These are phyloP conservation scores for Apophysomyces variabilis DNA, from an alignment of 371 early-diverging fungal genomes.

Conservation along the genomic window DNA sequence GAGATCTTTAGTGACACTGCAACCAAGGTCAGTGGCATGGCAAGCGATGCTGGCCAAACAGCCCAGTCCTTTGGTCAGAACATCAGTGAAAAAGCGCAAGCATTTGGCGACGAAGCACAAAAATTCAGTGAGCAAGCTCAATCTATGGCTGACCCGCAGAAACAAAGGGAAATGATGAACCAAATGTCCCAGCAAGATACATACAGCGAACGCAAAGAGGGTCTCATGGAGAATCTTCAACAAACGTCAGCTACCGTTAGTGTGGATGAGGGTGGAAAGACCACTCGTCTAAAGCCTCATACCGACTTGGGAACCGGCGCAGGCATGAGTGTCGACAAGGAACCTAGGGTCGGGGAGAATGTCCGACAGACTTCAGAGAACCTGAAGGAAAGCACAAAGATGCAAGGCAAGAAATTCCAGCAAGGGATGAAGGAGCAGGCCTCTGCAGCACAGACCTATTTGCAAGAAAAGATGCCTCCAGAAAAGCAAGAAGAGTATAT, in stretches of 20 bases:
- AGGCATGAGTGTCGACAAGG: not conserved
- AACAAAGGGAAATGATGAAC: conserved; percentile 20
- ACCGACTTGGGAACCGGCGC: not conserved
- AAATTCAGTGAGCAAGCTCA: conserved; percentile 11
- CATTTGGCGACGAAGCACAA: conserved; percentile 14
- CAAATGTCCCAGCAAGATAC: not conserved
- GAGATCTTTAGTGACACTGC: conserved; percentile 52
- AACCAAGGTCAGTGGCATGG: conserved; percentile 33
- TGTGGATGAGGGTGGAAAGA: not conserved
- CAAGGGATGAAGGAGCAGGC: conserved; percentile 8
- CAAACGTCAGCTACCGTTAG: not conserved
- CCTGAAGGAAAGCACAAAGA: conserved; percentile 11
- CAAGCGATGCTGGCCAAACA: conserved; percentile 27
- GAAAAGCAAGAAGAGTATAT: conserved; percentile 50
- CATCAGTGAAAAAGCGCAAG: conserved; percentile 28
- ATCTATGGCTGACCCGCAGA: conserved; percentile 21
- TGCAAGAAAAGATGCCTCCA: conserved; percentile 40
- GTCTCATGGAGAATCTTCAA: conserved; percentile 13
- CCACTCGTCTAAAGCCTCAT: not conserved
- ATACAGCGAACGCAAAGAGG: conserved; percentile 12
- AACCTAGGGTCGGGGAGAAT: not conserved
- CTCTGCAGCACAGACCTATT: conserved; percentile 20
- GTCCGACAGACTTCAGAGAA: not conserved
- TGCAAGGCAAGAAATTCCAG: conserved; percentile 20
- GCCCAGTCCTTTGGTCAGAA: conserved; percentile 32